Conservation (phyloP, 139 green algal species). For the Bryopsis sp. region DNA sequence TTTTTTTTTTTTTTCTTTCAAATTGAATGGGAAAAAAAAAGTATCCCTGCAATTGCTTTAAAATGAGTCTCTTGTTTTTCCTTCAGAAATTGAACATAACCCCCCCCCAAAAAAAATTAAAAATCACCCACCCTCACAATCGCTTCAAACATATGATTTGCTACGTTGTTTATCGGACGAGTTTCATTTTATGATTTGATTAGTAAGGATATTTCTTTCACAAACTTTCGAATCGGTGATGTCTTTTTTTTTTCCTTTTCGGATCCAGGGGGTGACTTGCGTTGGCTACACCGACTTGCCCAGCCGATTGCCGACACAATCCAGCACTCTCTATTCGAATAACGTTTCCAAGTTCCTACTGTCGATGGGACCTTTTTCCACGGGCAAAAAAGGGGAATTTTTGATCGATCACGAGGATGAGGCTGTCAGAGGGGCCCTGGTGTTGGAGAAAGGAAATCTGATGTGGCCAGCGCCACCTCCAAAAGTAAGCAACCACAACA, state of each 20-base stretch:
- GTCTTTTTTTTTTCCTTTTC: neutral
- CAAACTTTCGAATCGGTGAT: too few species aligned
- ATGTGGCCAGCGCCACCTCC: slow-evolving; percentile 64
- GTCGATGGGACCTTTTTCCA: slow-evolving; percentile 68
- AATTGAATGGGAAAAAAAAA: too few species aligned
- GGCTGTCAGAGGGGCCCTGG: slow-evolving; percentile 62
- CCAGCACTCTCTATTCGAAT: slow-evolving; percentile 73
- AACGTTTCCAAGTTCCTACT: slow-evolving; percentile 87
- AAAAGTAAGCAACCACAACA: neutral
- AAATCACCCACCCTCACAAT: too few species aligned
- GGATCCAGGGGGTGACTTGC: slow-evolving; percentile 54
- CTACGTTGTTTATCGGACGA: neutral
- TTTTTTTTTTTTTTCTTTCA: too few species aligned
- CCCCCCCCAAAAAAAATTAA: too few species aligned
- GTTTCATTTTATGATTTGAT: too few species aligned
- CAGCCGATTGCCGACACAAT: slow-evolving; percentile 65
- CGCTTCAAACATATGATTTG: neutral
- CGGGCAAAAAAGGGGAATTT: slow-evolving; percentile 57
- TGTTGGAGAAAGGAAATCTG: slow-evolving; percentile 67
- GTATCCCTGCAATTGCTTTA: too few species aligned
- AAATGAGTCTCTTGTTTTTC: too few species aligned
- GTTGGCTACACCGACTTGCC: slow-evolving; percentile 88
- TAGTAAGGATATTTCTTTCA: too few species aligned
- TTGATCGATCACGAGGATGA: slow-evolving; percentile 72
- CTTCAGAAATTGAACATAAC: too few species aligned